Evolutionary conservation across 495 filamentous ascomycete genomes (phyloP).

Genomic region (Talaromyces nanjingensis): DNA sequence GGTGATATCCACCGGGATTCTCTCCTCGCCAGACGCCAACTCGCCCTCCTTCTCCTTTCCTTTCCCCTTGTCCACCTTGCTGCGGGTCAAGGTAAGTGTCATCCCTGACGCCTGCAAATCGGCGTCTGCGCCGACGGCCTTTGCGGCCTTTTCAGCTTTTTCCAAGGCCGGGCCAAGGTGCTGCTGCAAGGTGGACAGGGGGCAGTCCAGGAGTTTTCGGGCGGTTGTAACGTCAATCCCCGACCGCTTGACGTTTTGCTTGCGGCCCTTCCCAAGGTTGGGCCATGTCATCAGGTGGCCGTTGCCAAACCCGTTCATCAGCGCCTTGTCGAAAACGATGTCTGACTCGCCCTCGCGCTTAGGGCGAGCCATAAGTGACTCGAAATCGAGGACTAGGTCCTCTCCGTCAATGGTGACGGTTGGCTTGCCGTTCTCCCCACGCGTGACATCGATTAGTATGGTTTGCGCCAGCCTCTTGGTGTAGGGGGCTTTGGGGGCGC

Average conservation of each 20-base stretch:
- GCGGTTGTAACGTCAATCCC: neutral
- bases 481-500: neutral
- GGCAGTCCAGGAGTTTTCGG: neutral
- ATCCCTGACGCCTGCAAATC: neutral
- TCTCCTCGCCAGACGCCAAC: neutral
- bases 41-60: neutral
- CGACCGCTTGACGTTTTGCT: neutral
- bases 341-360: neutral
- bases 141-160: neutral
- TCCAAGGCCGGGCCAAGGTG: neutral
- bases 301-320: neutral
- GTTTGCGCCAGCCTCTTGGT: neutral
- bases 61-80: neutral
- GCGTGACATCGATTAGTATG: neutral
- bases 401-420: neutral
- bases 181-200: neutral
- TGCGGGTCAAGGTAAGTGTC: neutral
- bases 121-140: neutral
- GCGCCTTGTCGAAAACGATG: conserved; percentile 1
- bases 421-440: neutral
- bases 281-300: neutral
- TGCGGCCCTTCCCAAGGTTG: neutral
- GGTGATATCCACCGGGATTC: neutral
- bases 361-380: neutral
- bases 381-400: neutral